A percentile compares a stretch with the other conserved stretches of the same genome.
Evolutionary conservation across 257 asterid species (phyloP).

Genomic region (Nicotiana obtusifolia): DNA sequence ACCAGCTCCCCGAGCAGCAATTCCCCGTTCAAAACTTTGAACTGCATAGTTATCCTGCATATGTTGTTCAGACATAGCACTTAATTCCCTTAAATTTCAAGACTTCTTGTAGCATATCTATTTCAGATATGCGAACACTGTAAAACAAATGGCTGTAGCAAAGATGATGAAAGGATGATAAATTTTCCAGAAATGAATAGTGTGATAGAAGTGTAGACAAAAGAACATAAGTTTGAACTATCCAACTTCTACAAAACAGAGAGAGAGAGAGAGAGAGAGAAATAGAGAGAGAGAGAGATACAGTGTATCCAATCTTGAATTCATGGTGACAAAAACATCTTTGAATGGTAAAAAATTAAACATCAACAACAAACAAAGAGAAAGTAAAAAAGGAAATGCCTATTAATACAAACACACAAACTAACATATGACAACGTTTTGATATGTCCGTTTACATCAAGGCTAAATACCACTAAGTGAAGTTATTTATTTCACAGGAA

Average conservation of each 20-base stretch:
- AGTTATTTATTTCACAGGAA: not conserved
- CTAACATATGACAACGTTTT: not conserved
- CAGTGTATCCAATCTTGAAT: not conserved
- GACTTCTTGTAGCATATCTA: not conserved
- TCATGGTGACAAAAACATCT: not conserved
- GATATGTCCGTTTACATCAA: not conserved
- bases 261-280: no score
- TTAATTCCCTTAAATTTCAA: not conserved
- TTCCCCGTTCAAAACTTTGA: conserved; percentile 93
- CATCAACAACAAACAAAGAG: not conserved
- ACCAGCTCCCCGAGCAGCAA: conserved; percentile 79
- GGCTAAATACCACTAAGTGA: not conserved
- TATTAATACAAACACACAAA: no score
- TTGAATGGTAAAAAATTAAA: not conserved
- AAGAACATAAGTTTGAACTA: not conserved
- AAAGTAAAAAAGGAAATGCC: not conserved
- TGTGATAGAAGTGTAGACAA: not conserved
- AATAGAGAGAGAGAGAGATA: no score
- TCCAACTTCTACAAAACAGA: not conserved
- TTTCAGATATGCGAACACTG: not conserved
- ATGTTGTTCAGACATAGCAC: not conserved
- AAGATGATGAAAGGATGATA: not conserved
- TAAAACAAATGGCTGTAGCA: not conserved
- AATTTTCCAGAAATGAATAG: not conserved
- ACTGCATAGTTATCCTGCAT: conserved; percentile 75